Evolutionary conservation across 2,329 filamentous ascomycete genomes (phyloP), one percentile per base, ranked within the genome.

Genomic region (Hypoxylon sp.): DNA sequence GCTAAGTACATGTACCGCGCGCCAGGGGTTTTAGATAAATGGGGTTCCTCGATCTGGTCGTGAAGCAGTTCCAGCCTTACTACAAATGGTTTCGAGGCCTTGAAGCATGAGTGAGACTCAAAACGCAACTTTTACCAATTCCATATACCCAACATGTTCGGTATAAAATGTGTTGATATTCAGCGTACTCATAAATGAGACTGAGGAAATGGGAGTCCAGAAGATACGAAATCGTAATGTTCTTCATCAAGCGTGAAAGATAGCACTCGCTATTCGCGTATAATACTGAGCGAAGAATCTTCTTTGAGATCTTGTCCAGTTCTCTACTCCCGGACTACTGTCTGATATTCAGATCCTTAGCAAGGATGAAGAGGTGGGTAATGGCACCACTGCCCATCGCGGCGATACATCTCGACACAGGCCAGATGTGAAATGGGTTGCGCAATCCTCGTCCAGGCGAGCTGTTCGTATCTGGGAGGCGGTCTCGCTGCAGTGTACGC

Each of bases 301-400:
- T 60, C 46, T 34, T 63, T 48, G 41, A 36, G 38, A n/a, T 52
- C 34, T 53, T 28, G 57, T 25, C 48, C 52, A 25, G 53, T 50
- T 52, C 48, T 57, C 32, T 32, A 46, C 46, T 53, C 46, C 48
- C 60, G 58, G 48, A 51, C 62, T 51, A 57, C 61, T 63, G 70
- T 71, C 59, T 74, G 67, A 72, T 68, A 63, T 65, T 65, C 63
- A 34, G 70, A 69, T 71, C 64, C 63, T 65, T 51, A 41, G 17
- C 66, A 50, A 57, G 68, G 66, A 58, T 68, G 38, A 30, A 57
- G 45, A 60, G 50, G 78, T 79, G 78, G 78, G 75, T 75, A 74
- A 78, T 80, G 75, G 75, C 75, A 74, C 79, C 76, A 80, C 73
- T 76, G 73, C 67, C 23, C 53, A 61, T 71, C 57, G 43, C 46